Evolutionary conservation across 108 stramenopile genomes (phyloP).

Genomic region (Cyclotella baltica): DNA sequence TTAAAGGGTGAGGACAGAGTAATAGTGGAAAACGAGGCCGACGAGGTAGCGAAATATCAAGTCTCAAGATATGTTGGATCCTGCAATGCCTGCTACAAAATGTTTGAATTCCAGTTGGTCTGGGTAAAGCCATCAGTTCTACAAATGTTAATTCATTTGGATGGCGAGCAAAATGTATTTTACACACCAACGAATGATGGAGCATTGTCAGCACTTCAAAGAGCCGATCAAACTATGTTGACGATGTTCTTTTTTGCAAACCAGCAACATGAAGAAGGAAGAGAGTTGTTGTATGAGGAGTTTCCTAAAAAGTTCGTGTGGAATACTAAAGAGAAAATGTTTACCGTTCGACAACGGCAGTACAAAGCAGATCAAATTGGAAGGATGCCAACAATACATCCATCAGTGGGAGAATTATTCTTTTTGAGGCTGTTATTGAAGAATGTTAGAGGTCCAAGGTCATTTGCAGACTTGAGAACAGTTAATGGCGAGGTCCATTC

Average conservation of each 20-base stretch:
- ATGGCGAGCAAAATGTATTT: neutral
- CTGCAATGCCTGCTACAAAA: neutral
- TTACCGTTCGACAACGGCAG: neutral
- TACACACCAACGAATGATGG: neutral
- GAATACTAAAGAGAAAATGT: neutral
- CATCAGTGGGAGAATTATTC: slow-evolving; percentile 2
- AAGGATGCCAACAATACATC: slow-evolving; percentile 10
- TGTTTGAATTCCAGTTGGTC: neutral
- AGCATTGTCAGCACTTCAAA: neutral
- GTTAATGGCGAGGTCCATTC: neutral
- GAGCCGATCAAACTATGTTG: neutral
- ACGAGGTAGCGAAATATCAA: slow-evolving; percentile 15
- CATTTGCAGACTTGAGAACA: slow-evolving; percentile 6
- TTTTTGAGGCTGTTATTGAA: slow-evolving; percentile 12
- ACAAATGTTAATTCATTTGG: slow-evolving; percentile 1
- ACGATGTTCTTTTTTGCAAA: neutral
- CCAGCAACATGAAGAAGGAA: neutral
- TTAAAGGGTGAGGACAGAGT: slow-evolving; percentile 18
- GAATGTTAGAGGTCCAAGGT: neutral
- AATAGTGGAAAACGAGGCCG: neutral
- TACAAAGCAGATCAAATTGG: neutral
- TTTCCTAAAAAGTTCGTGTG: neutral
- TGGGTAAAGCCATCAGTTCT: neutral
- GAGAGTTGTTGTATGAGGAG: neutral
- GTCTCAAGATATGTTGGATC: slow-evolving; percentile 3